Conservation (phyloP, 495 filamentous ascomycete genomes). For the Aspergillus ellipticus region DNA sequence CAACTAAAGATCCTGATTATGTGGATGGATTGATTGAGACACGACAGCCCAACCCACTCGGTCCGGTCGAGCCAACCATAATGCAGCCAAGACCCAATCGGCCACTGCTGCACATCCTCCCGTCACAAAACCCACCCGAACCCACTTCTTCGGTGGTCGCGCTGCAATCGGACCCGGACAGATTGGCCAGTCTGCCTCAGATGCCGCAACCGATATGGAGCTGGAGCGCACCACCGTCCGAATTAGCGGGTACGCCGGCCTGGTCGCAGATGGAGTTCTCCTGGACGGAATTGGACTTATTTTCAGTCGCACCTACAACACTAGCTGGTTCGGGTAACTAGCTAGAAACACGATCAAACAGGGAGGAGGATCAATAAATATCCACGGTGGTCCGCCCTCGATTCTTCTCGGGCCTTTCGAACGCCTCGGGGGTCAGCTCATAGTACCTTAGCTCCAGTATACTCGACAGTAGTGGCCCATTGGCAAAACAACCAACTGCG, state of each 20-base stretch:
- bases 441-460: background rate
- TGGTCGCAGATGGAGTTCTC: background rate
- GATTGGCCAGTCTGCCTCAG: constrained; percentile 2
- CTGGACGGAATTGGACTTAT: constrained; percentile 1
- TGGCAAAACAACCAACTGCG: background rate
- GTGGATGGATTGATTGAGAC: constrained; percentile 18
- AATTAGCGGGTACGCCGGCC: background rate
- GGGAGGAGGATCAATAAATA: constrained; percentile 4
- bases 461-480: background rate
- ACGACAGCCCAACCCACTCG: constrained; percentile 16
- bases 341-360: constrained; percentile 12
- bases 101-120: constrained; percentile 16
- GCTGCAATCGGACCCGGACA: constrained; percentile 9
- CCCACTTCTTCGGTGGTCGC: constrained; percentile 15
- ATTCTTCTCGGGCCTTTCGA: background rate
- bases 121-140: constrained; percentile 16
- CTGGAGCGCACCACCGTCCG: background rate
- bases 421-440: background rate
- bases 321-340: constrained; percentile 11
- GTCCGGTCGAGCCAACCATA: constrained; percentile 14
- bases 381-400: too few relatives aligned
- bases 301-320: background rate
- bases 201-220: background rate
- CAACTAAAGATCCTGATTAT: constrained; percentile 18
- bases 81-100: constrained; percentile 17